Evolutionary conservation across 2,329 filamentous ascomycete genomes (phyloP).

Genomic region (Diaporthe citrichinensis): DNA sequence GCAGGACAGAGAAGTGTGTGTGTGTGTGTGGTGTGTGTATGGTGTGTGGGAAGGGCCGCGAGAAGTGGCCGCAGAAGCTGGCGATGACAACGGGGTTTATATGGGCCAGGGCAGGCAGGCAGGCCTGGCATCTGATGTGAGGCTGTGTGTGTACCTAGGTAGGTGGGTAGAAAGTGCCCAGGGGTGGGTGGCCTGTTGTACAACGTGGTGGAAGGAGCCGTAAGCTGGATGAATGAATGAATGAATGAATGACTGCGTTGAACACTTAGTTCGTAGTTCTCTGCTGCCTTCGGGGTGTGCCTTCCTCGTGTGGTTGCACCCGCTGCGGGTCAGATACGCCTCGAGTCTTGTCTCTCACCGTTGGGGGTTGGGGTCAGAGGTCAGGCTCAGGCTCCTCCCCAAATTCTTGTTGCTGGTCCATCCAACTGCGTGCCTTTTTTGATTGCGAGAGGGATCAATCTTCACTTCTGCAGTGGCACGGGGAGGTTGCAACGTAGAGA

Average conservation of each 20-base stretch:
- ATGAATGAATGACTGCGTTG: too few relatives aligned
- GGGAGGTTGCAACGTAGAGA: not conserved
- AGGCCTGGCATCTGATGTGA: not conserved
- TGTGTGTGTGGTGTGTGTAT: not conserved
- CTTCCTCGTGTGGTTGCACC: not conserved
- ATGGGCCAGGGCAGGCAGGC: not conserved
- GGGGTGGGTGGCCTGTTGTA: not conserved
- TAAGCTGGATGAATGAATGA: not conserved
- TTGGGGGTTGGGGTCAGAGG: not conserved
- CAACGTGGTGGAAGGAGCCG: not conserved
- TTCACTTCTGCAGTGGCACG: not conserved
- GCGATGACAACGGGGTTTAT: conserved; percentile 37
- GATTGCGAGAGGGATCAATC: not conserved
- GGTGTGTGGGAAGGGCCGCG: not conserved
- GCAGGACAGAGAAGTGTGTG: not conserved
- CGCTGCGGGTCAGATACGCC: not conserved
- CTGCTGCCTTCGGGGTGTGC: not conserved
- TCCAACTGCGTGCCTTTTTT: too few relatives aligned
- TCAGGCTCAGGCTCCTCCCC: not conserved
- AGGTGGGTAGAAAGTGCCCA: too few relatives aligned
- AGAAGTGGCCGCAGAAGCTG: conserved; percentile 24
- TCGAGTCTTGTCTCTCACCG: not conserved
- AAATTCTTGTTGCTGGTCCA: too few relatives aligned
- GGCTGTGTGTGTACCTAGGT: conserved; percentile 23
- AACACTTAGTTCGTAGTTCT: too few relatives aligned